Evolutionary conservation across 345 rosid genomes (phyloP).

Genomic region (Nephelium lappaceum): DNA sequence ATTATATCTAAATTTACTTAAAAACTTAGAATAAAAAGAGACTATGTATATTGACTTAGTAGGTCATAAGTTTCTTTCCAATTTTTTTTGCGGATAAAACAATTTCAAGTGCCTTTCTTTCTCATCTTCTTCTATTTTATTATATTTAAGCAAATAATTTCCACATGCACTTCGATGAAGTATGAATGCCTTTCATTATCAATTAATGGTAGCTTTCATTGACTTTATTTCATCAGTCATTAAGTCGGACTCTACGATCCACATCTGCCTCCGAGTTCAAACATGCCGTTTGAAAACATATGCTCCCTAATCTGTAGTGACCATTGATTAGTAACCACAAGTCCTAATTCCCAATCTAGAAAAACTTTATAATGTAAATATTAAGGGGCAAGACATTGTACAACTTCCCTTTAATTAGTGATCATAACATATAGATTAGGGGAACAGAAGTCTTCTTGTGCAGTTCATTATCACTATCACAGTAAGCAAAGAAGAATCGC

Average conservation of each 20-base stretch:
- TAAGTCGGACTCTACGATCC: slow-evolving; percentile 9
- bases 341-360: background rate
- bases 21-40: background rate
- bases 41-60: background rate
- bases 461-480: background rate
- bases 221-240: slow-evolving; percentile 18
- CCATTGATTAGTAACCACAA: background rate
- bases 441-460: background rate
- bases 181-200: background rate
- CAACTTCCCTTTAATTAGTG: background rate
- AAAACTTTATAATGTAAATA: background rate
- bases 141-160: background rate
- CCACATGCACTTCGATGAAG: background rate
- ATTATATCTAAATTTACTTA: no score
- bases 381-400: background rate
- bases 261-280: slow-evolving; percentile 5
- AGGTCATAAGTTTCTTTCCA: no score
- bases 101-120: background rate
- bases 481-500: background rate
- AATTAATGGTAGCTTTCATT: slow-evolving; percentile 18
- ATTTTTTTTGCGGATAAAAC: background rate
- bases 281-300: background rate
- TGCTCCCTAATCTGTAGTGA: background rate
- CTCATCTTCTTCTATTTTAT: background rate
- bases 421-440: background rate